Percentiles rank a stretch among this genome's conserved stretches.
Evolutionary conservation across 1,284 basidiomycete genomes (phyloP).

Genomic region (Cutaneotrichosporon cutaneum): DNA sequence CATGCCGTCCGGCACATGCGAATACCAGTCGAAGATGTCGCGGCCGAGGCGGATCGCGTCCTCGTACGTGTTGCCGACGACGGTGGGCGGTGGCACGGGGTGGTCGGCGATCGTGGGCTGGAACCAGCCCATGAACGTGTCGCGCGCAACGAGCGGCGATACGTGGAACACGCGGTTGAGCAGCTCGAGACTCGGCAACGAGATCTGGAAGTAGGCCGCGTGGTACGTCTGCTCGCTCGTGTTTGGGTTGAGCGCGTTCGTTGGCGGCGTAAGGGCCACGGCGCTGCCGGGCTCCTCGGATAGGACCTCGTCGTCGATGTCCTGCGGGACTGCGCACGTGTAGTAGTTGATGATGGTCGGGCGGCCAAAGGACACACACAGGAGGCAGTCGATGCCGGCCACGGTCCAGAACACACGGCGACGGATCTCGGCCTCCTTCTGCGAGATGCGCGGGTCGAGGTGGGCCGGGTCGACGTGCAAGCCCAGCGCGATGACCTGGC

Average conservation of each 20-base stretch:
- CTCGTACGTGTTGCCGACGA: slow-evolving; percentile 43
- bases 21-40: slow-evolving; percentile 51
- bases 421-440: slow-evolving; percentile 48
- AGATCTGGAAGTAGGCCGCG: slow-evolving; percentile 50
- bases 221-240: slow-evolving; percentile 49
- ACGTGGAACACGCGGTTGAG: slow-evolving; percentile 49
- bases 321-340: slow-evolving; percentile 49
- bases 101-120: slow-evolving; percentile 29
- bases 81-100: slow-evolving; percentile 9
- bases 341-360: slow-evolving; percentile 50
- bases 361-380: slow-evolving; percentile 50
- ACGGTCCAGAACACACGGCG: slow-evolving; percentile 52
- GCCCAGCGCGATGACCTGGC: slow-evolving; percentile 50
- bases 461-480: slow-evolving; percentile 50
- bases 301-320: slow-evolving; percentile 44
- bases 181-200: slow-evolving; percentile 50
- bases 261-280: slow-evolving; percentile 28
- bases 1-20: slow-evolving; percentile 44
- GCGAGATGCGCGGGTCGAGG: slow-evolving; percentile 44
- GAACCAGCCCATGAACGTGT: slow-evolving; percentile 47
- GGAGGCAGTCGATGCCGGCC: slow-evolving; percentile 48
- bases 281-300: slow-evolving; percentile 44
- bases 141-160: slow-evolving; percentile 37
- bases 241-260: slow-evolving; percentile 37
- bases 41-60: slow-evolving; percentile 47